Percentiles rank a stretch among this genome's conserved stretches.
phyloP scores from a whole-genome alignment of 1,139 yeast species.

The Yarrowia galli region DNA sequence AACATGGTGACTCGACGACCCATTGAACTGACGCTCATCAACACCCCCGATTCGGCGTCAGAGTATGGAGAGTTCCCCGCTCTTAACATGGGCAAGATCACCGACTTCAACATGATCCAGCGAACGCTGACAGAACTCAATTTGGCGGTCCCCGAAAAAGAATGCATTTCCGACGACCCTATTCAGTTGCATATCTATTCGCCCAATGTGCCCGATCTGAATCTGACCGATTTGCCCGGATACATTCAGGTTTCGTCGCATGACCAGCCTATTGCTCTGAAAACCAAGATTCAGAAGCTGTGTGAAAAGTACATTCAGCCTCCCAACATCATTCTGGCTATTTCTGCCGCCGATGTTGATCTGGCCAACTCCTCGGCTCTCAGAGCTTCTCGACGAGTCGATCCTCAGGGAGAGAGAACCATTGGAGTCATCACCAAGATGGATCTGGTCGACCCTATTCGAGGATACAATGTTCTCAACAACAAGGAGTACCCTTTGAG shows the following conservation, averaged over 20 bases:
- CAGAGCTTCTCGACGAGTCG: constrained; percentile 89
- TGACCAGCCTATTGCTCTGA: constrained; percentile 88
- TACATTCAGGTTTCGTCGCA: constrained; percentile 97
- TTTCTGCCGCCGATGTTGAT: constrained; percentile 97
- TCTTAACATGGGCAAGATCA: constrained; percentile 76
- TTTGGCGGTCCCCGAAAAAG: constrained; percentile 85
- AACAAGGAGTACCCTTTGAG: constrained; percentile 86
- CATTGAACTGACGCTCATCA: constrained; percentile 87
- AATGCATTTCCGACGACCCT: constrained; percentile 89
- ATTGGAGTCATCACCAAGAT: constrained; percentile 94
- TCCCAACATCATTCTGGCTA: constrained; percentile 94
- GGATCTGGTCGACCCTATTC: constrained; percentile 81
- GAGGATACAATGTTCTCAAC: constrained; percentile 71
- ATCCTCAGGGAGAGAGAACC: constrained; percentile 93
- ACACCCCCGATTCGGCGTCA: constrained; percentile 81
- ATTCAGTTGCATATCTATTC: constrained; percentile 90
- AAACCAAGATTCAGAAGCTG: constrained; percentile 75
- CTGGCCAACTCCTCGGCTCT: constrained; percentile 95
- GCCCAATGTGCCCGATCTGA: constrained; percentile 90
- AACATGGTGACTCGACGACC: constrained; percentile 98
- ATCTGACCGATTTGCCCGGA: constrained; percentile 95
- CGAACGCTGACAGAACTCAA: constrained; percentile 83
- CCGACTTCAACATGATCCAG: constrained; percentile 89
- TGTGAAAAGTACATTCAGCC: constrained; percentile 87
- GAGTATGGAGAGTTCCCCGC: constrained; percentile 96